A percentile compares a stretch with the other conserved stretches of the same genome.
phyloP scores from a whole-genome alignment of 2,329 filamentous ascomycete species.

The Verticillium albo-atrum region DNA sequence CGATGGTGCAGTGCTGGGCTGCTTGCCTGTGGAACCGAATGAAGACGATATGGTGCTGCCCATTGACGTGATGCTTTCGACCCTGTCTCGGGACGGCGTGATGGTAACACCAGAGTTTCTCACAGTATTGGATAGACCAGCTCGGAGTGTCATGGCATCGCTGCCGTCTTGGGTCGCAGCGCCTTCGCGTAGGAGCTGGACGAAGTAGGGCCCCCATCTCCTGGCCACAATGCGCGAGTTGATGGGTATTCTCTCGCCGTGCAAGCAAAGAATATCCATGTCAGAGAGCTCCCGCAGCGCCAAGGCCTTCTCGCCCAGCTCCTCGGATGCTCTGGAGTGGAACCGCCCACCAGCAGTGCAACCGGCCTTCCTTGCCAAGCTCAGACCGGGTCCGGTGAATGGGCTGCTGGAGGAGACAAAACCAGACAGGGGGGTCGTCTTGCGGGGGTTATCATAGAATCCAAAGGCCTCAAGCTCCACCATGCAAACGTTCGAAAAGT shows the following conservation, averaged over 20 bases:
- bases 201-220: slow-evolving; percentile 94
- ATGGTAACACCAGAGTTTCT: slow-evolving; percentile 84
- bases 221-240: slow-evolving; percentile 86
- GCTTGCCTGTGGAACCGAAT: slow-evolving; percentile 31
- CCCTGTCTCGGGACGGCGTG: slow-evolving; percentile 57
- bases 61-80: slow-evolving; percentile 43
- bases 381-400: slow-evolving; percentile 53
- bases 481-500: slow-evolving; percentile 95
- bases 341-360: slow-evolving; percentile 70
- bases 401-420: slow-evolving; percentile 80
- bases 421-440: slow-evolving; percentile 70
- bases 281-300: slow-evolving; percentile 81
- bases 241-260: slow-evolving; percentile 86
- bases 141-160: slow-evolving; percentile 71
- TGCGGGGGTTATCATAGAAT: slow-evolving; percentile 91
- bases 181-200: slow-evolving; percentile 82
- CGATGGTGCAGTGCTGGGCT: slow-evolving; percentile 39
- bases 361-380: slow-evolving; percentile 54
- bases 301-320: slow-evolving; percentile 78
- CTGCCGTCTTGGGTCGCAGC: slow-evolving; percentile 66
- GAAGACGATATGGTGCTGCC: slow-evolving; percentile 35
- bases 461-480: slow-evolving; percentile 97
- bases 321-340: slow-evolving; percentile 73
- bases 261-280: slow-evolving; percentile 93
- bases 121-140: slow-evolving; percentile 51